A percentile compares a stretch with the other conserved stretches of the same genome.
Conservation (phyloP, 345 rosid species). For the Kernera saxatilis region DNA sequence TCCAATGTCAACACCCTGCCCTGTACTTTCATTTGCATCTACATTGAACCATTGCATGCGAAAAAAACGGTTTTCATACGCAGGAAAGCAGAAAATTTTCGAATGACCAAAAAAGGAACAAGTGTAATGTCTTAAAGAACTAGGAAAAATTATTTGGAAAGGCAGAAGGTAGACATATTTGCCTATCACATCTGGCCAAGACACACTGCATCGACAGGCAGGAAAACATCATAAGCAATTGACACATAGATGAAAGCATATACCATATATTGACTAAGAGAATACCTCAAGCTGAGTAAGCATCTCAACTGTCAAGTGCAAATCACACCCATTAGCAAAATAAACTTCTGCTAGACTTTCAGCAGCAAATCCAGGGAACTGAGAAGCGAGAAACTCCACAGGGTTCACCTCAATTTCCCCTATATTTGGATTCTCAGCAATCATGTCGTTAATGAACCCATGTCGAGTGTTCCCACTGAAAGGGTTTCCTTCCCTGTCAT, state of each 20-base stretch:
- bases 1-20: slow-evolving; percentile 7
- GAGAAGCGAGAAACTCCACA: slow-evolving; percentile 74
- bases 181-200: neutral
- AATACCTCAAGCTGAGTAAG: slow-evolving; percentile 97
- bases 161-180: neutral
- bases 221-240: neutral
- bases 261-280: neutral
- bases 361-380: slow-evolving; percentile 92
- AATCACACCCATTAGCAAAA: slow-evolving; percentile 82
- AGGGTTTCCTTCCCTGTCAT: slow-evolving; percentile 47
- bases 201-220: neutral
- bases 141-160: neutral
- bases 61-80: neutral
- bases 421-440: slow-evolving; percentile 44
- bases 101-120: neutral
- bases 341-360: slow-evolving; percentile 97
- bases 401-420: slow-evolving; percentile 67
- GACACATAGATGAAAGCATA: neutral
- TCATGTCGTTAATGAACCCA: slow-evolving; percentile 48
- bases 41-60: neutral
- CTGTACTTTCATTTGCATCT: neutral
- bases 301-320: slow-evolving; percentile 90
- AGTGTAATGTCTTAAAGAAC: neutral
- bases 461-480: slow-evolving; percentile 50
- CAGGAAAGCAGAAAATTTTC: neutral